Conservation (phyloP, 805 yeast genomes). For the Hanseniaspora meyeri region DNA sequence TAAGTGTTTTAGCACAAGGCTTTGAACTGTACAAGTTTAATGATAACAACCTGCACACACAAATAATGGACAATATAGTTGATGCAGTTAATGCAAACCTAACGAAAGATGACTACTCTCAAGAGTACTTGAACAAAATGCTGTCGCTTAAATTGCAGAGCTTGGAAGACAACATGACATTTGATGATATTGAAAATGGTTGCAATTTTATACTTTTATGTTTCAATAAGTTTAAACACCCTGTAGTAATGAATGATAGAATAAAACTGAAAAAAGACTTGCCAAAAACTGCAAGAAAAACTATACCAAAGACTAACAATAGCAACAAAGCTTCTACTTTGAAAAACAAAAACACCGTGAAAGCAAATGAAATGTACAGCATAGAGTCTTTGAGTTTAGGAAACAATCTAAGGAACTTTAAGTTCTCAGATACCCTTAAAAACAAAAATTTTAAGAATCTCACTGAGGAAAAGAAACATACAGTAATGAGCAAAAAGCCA, state of each 20-base stretch:
- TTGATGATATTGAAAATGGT: constrained; percentile 8
- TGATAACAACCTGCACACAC: not conserved
- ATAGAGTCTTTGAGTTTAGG: constrained; percentile 3
- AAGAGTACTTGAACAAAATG: not conserved
- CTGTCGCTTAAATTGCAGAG: not conserved
- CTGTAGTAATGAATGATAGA: constrained; percentile 3
- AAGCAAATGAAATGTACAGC: not conserved
- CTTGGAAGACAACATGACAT: constrained; percentile 2
- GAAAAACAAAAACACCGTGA: not conserved
- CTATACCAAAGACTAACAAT: not conserved
- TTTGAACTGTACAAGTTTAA: constrained; percentile 2
- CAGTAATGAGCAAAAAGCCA: constrained; percentile 5
- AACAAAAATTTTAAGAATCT: not conserved
- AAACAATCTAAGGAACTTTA: not conserved
- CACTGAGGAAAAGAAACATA: not conserved
- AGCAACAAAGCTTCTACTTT: not conserved
- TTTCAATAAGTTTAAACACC: not conserved
- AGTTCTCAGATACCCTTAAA: not conserved
- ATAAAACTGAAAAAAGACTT: not conserved
- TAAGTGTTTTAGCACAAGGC: not conserved
- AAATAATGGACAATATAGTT: not conserved
- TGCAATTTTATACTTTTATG: not conserved
- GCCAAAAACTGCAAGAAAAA: not conserved
- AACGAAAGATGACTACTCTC: not conserved
- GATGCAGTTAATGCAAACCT: not conserved